Evolutionary conservation across 2,329 filamentous ascomycete genomes (phyloP), one percentile per base, ranked within the genome.

Genomic region (Fusarium protoensiforme): DNA sequence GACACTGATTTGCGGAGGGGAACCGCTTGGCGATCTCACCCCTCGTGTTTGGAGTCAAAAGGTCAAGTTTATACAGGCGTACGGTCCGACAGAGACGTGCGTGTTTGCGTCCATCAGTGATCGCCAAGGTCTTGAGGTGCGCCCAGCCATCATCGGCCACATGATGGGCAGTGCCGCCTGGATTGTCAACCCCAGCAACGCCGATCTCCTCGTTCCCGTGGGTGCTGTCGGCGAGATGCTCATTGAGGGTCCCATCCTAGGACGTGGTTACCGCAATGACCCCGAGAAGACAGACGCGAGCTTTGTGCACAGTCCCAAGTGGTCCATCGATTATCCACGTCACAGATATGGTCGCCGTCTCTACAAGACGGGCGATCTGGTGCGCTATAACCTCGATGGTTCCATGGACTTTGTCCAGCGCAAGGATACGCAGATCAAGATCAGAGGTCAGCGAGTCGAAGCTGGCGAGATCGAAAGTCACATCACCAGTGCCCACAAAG

Each of bases 361-460:
- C 18, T 63, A 63, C 48, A 63, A 54, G 60, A 48, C 58, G 14
- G 58, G 39, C 9, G 39, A 61, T 61, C 58, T 61, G 6, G 58
- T 46, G 24, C n/a, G 41, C 10, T 48, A 35, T 4, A 46, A 48
- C 24, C 24, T 35, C 16, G 39, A 61, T 36, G 58, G 58, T 16
- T 46, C 39, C 11, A 46, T 61, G n/a, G 38, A 61, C 22, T 61
- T 61, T 35, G 22, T 61, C 18, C 20, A 31, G 46, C 64, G 48
- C 33, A 67, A 67, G 20, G 53, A 57, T 57, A n/a, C 18, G 20
- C 53, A 61, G 11, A 46, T 48, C 38, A 61, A 61, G 22, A 43
- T 61, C 11, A 39, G 41, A 27, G 90, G 90, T 16, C 89, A 86
- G 67, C 79, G 88, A 57, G 81, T 89, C 53, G 90, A 87, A 79